Evolutionary conservation across 768 basidiomycete genomes (phyloP).

Genomic region (Amanita molliuscula): DNA sequence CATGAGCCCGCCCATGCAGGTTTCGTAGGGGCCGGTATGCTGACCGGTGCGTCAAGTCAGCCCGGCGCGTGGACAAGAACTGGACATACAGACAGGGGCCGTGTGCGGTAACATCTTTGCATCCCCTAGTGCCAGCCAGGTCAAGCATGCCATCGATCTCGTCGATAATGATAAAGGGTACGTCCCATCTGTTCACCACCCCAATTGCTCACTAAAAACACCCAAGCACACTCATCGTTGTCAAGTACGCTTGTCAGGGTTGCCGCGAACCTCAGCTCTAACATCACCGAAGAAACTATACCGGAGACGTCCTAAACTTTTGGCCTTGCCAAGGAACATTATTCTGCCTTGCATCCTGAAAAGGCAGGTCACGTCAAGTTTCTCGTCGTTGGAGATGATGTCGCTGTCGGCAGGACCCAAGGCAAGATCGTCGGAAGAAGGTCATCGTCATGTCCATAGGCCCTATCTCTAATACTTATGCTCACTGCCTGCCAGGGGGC

Average conservation of each 20-base stretch:
- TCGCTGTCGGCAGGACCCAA: conserved; percentile 73
- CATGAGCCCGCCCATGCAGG: conserved; percentile 89
- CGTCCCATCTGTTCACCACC: conserved; percentile 10
- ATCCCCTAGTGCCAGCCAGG: conserved; percentile 80
- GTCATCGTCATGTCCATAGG: conserved; percentile 20
- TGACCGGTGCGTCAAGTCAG: conserved; percentile 41
- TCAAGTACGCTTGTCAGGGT: conserved; percentile 43
- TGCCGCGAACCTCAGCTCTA: conserved; percentile 1
- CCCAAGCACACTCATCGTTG: conserved; percentile 66
- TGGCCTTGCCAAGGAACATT: conserved; percentile 81
- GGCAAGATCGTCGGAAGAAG: conserved; percentile 80
- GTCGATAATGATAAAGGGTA: conserved; percentile 66
- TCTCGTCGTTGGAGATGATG: conserved; percentile 83
- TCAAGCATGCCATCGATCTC: conserved; percentile 70
- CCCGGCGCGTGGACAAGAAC: not conserved
- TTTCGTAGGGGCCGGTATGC: conserved; percentile 80
- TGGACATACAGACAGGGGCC: conserved; percentile 29
- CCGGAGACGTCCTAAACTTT: conserved; percentile 89
- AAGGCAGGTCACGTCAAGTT: conserved; percentile 62
- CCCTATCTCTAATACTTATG: not conserved
- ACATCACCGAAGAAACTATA: conserved; percentile 55
- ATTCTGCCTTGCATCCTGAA: conserved; percentile 58
- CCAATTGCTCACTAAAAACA: not conserved
- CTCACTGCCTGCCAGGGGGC: conserved; percentile 38
- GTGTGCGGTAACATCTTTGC: conserved; percentile 89